Base-by-base conservation (phyloP, 805 yeast genomes). In the Wickerhamiella brachini region DNA sequence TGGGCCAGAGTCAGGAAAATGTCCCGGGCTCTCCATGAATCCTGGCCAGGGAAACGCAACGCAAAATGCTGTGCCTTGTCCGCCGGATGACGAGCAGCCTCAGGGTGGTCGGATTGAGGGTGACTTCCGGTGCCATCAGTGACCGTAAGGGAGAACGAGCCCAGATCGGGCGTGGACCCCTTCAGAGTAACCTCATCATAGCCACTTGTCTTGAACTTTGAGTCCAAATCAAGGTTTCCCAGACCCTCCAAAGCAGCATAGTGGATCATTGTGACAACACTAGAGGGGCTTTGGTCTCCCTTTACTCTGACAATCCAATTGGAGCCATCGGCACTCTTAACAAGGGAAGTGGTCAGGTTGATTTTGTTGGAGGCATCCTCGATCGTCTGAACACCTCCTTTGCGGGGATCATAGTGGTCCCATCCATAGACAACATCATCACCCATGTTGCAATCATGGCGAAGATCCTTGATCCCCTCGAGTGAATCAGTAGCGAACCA, bases 351-450 rank as follows among this genome's bases (percentile, higher is more conserved):
- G 0, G 78, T 75, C 41, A 93, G 59, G 50, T 76, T 75, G 3
- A 88, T 65, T 50, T 78, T 78, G 54, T 79, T 76, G 34, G 76
- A 83, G 20, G 68, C 65, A 63, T 93, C 98, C 38, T 71, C 68
- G 26, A 93, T 79, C 1, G 76, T 70, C 62, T 93, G 90, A 54
- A 76, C 71, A 0, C 98, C 98, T 22, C 98, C 98, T 13, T 67
- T 48, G 56, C 97, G 74, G 5, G 96, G 88, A 62, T 93, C 97
- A 64, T 83, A 93, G 38, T 72, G 69, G n/a, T 77, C 72, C 96
- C 97, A 93, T 23, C 89, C 86, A 57, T 85, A 90, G 50, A 77
- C 79, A 22, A 72, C 73, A 68, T 88, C 72, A 59, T 88, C 90
- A 38, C 70, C 70, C 57, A 81, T 88, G 49, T 82, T 86, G 60